Evolutionary conservation across 192 early-diverging fungal species (phyloP).

Genomic region (Gaertneriomyces semiglobifer): DNA sequence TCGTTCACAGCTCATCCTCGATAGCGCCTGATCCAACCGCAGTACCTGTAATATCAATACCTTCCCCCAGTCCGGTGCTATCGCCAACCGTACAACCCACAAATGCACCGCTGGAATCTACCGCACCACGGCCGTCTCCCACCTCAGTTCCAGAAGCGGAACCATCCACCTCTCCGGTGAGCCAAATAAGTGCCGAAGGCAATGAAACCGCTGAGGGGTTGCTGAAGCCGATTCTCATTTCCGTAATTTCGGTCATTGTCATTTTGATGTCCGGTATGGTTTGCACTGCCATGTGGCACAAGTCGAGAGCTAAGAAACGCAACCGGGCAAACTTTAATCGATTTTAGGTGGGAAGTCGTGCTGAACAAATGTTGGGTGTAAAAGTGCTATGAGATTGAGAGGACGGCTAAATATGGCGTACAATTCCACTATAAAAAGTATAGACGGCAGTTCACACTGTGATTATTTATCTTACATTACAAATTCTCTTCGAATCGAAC

Average conservation of each 20-base stretch:
- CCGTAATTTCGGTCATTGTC: not conserved
- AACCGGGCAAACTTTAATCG: too few relatives aligned
- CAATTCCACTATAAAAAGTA: too few relatives aligned
- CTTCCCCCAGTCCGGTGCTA: not conserved
- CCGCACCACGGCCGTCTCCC: not conserved
- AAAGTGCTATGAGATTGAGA: too few relatives aligned
- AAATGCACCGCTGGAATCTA: not conserved
- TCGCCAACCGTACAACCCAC: not conserved
- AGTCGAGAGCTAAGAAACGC: too few relatives aligned
- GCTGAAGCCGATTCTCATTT: not conserved
- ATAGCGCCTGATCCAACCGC: not conserved
- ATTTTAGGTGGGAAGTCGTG: too few relatives aligned
- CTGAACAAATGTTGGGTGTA: too few relatives aligned
- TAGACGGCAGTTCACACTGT: not conserved
- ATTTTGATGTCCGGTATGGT: not conserved
- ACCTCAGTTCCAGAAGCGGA: not conserved
- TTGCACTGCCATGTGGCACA: too few relatives aligned
- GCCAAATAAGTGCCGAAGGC: not conserved
- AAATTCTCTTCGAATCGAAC: not conserved
- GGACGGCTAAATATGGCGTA: too few relatives aligned
- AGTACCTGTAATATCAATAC: not conserved
- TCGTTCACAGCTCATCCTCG: not conserved
- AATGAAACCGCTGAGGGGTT: not conserved
- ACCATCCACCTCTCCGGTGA: not conserved
- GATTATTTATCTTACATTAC: too few relatives aligned